phyloP scores from a whole-genome alignment of 1,284 basidiomycete species.

The Apiotrichum laibachii region DNA sequence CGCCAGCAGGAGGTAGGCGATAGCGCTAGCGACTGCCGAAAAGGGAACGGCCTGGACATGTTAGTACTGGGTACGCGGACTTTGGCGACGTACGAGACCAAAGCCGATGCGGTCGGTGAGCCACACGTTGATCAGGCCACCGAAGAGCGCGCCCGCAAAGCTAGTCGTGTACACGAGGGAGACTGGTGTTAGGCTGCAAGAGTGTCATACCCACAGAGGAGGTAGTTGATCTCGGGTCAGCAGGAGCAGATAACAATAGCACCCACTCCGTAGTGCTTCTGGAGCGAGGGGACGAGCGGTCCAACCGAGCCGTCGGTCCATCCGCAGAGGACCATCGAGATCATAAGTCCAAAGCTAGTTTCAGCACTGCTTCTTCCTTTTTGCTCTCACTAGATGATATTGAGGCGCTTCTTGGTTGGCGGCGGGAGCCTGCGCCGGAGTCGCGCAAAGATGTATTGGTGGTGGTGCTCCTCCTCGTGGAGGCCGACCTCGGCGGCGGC shows the following conservation, averaged over 20 bases:
- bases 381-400: not conserved
- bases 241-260: not conserved
- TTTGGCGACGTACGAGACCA: conserved; percentile 55
- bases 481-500: no score
- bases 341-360: conserved; percentile 13
- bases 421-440: conserved; percentile 11
- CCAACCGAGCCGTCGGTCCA: conserved; percentile 22
- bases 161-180: conserved; percentile 16
- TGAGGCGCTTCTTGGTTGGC: not conserved
- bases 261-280: conserved; percentile 21
- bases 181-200: conserved; percentile 1
- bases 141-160: conserved; percentile 14
- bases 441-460: conserved; percentile 16
- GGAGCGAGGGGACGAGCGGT: conserved; percentile 20
- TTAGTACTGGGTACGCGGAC: not conserved
- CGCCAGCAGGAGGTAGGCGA: conserved; percentile 12
- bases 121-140: conserved; percentile 54
- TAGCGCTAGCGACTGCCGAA: conserved; percentile 8
- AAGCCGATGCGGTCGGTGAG: conserved; percentile 61
- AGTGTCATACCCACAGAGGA: conserved; percentile 12
- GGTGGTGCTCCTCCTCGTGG: conserved; percentile 7
- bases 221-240: conserved; percentile 19
- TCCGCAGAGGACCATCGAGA: conserved; percentile 21
- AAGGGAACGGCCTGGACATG: conserved; percentile 7
- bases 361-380: not conserved